Evolutionary conservation across 2,329 filamentous ascomycete species (phyloP).

Genomic region (Ceratocystiopsis sp.): DNA sequence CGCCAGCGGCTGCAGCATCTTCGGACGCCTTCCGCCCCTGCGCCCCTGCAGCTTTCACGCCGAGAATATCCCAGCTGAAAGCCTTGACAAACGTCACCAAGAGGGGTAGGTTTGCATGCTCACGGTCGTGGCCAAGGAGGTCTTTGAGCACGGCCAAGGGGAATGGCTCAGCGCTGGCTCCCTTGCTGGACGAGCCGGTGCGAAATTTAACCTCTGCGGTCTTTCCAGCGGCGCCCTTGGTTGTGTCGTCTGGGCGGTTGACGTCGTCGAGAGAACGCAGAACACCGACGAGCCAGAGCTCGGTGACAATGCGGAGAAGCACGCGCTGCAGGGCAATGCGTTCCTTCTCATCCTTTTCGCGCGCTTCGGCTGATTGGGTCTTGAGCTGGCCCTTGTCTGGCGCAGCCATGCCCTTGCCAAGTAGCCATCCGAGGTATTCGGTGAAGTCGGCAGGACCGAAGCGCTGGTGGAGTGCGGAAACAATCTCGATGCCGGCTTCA

Average conservation of each 20-base stretch:
- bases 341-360: conserved; percentile 93
- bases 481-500: conserved; percentile 77
- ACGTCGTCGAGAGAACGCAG: conserved; percentile 62
- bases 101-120: conserved; percentile 78
- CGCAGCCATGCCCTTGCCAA: conserved; percentile 79
- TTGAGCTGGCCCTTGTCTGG: conserved; percentile 78
- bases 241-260: conserved; percentile 43
- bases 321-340: conserved; percentile 71
- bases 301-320: conserved; percentile 77
- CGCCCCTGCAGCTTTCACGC: conserved; percentile 31
- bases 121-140: conserved; percentile 78
- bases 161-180: conserved; percentile 69
- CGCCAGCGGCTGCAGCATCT: background rate
- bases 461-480: conserved; percentile 87
- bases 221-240: conserved; percentile 46
- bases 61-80: conserved; percentile 89
- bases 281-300: conserved; percentile 87
- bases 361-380: conserved; percentile 58
- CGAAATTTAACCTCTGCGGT: conserved; percentile 41
- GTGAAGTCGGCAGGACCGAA: conserved; percentile 87
- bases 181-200: conserved; percentile 35
- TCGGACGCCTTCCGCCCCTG: conserved; percentile 45
- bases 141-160: conserved; percentile 97
- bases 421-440: conserved; percentile 76
- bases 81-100: conserved; percentile 92